Evolutionary conservation across 1,139 yeast species (phyloP).

Genomic region (Yamadazyma aaseri): DNA sequence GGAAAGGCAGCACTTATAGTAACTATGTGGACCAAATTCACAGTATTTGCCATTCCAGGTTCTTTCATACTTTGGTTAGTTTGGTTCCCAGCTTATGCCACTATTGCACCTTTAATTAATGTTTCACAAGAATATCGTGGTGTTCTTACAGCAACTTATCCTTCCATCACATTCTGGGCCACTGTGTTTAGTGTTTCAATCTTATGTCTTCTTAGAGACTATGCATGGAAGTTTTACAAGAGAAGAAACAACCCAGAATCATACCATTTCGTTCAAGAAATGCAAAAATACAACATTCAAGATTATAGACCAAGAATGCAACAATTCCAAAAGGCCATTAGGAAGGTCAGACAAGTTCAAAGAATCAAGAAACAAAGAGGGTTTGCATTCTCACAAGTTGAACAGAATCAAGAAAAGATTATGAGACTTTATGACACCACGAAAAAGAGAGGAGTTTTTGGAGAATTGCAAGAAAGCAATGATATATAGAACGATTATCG

Average conservation of each 20-base stretch:
- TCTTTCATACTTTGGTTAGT: constrained; percentile 82
- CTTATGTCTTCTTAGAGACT: constrained; percentile 80
- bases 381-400: constrained; percentile 95
- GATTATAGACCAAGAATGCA: constrained; percentile 95
- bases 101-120: constrained; percentile 77
- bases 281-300: constrained; percentile 91
- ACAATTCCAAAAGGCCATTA: constrained; percentile 93
- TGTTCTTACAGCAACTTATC: constrained; percentile 70
- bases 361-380: constrained; percentile 98
- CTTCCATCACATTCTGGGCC: constrained; percentile 83
- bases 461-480: constrained; percentile 31
- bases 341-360: constrained; percentile 97
- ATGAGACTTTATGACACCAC: constrained; percentile 96
- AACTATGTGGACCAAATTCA: constrained; percentile 93
- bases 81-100: constrained; percentile 84
- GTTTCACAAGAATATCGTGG: constrained; percentile 88
- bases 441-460: constrained; percentile 53
- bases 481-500: too few relatives aligned
- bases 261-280: constrained; percentile 94
- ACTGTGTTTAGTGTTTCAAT: constrained; percentile 71
- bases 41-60: constrained; percentile 91
- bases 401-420: constrained; percentile 85
- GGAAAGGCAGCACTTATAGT: constrained; percentile 95
- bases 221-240: constrained; percentile 92
- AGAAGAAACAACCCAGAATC: constrained; percentile 89